Percentiles rank a stretch among this genome's conserved stretches.
Conservation (phyloP, 441 rosid genomes). For the Isatis lusitanica region DNA sequence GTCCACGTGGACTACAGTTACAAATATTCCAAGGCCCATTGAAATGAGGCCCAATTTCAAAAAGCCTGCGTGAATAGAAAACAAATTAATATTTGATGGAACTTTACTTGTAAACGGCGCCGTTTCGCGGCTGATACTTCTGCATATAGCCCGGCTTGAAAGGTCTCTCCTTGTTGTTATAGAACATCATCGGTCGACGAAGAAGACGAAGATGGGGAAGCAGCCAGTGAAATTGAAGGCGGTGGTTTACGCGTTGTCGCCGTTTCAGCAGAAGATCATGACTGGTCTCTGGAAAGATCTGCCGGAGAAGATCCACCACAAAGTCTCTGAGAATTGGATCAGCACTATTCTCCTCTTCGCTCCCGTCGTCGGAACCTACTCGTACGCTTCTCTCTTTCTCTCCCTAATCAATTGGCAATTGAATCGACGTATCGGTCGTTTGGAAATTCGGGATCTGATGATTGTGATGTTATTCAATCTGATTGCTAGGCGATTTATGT, state of each 20-base stretch:
- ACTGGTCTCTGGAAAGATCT: conserved; percentile 76
- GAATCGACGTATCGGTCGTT: not conserved
- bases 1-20: conserved; percentile 17
- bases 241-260: conserved; percentile 81
- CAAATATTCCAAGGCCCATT: not conserved
- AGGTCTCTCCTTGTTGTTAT: not conserved
- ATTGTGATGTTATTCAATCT: not conserved
- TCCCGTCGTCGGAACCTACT: conserved; percentile 67
- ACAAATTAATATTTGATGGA: not conserved
- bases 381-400: conserved; percentile 34
- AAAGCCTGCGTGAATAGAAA: not conserved
- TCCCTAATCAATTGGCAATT: not conserved
- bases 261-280: conserved; percentile 90
- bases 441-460: not conserved
- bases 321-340: conserved; percentile 88
- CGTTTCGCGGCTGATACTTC: not conserved
- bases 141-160: conserved; percentile 2
- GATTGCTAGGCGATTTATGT: not conserved
- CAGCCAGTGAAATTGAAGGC: conserved; percentile 85
- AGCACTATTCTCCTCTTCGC: conserved; percentile 64
- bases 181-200: not conserved
- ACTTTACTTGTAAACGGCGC: not conserved
- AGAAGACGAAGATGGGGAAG: conserved; percentile 60
- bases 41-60: too few relatives aligned
- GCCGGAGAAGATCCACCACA: conserved; percentile 71